phyloP scores from a whole-genome alignment of 2,329 filamentous ascomycete genomes.

The Nigrospora sphaerica region DNA sequence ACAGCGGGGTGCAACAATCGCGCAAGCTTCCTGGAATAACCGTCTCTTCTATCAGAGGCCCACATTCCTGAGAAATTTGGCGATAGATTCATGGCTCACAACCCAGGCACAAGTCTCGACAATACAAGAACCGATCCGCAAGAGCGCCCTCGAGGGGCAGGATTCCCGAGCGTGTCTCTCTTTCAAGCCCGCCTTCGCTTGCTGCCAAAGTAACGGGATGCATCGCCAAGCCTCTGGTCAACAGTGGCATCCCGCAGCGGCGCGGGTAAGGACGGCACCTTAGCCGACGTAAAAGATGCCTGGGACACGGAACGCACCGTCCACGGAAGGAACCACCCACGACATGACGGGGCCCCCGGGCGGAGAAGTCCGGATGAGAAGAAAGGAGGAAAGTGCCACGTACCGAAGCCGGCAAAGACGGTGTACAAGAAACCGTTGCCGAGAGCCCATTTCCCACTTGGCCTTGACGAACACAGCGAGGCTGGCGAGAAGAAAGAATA shows the following conservation, averaged over 20 bases:
- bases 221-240: constrained; percentile 16
- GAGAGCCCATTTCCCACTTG: constrained; percentile 45
- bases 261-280: constrained; percentile 15
- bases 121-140: no score
- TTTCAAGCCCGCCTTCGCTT: constrained; percentile 1
- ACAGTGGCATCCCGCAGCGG: constrained; percentile 13
- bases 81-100: no score
- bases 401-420: constrained; percentile 45
- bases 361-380: not conserved
- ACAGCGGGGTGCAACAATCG: no score
- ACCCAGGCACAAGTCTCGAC: no score
- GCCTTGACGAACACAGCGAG: constrained; percentile 47
- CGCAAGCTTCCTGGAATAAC: no score
- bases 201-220: constrained; percentile 15
- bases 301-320: no score
- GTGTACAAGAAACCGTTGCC: constrained; percentile 48
- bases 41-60: no score
- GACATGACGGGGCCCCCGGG: not conserved
- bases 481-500: constrained; percentile 46
- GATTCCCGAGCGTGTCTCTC: no score
- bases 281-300: constrained; percentile 18
- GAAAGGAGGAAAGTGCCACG: not conserved
- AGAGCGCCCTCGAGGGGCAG: no score
- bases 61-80: no score
- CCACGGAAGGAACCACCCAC: no score